Evolutionary conservation across 495 filamentous ascomycete genomes (phyloP).

Genomic region (Hypoxylon intermedium): DNA sequence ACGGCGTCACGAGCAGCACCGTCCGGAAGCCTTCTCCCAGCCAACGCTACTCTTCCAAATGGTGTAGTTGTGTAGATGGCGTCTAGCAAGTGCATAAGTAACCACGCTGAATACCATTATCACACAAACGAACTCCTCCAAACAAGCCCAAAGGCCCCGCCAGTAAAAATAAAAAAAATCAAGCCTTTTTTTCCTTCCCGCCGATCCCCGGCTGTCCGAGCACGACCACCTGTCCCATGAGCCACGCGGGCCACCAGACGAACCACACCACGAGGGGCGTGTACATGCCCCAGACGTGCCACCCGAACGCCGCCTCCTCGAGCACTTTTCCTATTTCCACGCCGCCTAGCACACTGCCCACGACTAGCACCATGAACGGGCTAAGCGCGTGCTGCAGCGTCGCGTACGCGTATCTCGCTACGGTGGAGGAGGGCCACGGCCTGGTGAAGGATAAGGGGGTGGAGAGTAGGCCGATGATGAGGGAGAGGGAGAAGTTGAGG

Average conservation of each 20-base stretch:
- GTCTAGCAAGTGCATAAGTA: no score
- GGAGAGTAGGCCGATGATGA: conserved; percentile 81
- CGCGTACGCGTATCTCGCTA: conserved; percentile 34
- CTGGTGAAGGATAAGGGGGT: conserved; percentile 76
- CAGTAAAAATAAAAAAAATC: conserved; percentile 4
- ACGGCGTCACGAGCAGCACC: no score
- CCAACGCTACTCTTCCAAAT: no score
- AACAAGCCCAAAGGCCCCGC: no score
- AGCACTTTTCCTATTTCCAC: conserved; percentile 64
- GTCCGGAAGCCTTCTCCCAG: no score
- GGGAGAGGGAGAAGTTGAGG: conserved; percentile 91
- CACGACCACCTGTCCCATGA: conserved; percentile 62
- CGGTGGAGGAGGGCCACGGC: conserved; percentile 50
- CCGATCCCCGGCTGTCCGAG: conserved; percentile 41
- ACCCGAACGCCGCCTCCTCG: conserved; percentile 81
- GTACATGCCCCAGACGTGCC: conserved; percentile 91
- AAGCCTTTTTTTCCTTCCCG: conserved; percentile 45
- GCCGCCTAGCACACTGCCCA: conserved; percentile 58
- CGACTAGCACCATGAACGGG: conserved; percentile 68
- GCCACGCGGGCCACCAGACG: conserved; percentile 98
- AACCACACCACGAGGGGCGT: conserved; percentile 92
- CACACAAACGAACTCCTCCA: no score
- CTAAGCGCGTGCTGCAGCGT: conserved; percentile 64
- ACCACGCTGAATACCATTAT: no score
- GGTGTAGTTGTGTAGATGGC: no score